Evolutionary conservation across 2,329 filamentous ascomycete genomes (phyloP).

Genomic region (Nemania sp.): DNA sequence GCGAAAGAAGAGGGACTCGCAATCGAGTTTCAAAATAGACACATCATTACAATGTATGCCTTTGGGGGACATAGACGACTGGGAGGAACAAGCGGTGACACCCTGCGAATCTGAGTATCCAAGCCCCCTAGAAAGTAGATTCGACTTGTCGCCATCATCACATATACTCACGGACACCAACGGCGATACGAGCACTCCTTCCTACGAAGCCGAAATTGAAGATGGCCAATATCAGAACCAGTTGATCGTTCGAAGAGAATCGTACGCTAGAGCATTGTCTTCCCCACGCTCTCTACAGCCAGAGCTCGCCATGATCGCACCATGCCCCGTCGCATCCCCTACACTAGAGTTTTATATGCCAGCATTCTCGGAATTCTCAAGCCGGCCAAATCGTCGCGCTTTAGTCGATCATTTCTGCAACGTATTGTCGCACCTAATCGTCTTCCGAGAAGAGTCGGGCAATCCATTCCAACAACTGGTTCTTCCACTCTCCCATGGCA

Average conservation of each 20-base stretch:
- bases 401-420: conserved; percentile 74
- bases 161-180: conserved; percentile 17
- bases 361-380: conserved; percentile 68
- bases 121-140: conserved; percentile 42
- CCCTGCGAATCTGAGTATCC: conserved; percentile 40
- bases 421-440: conserved; percentile 72
- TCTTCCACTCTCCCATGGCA: conserved; percentile 67
- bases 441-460: conserved; percentile 71
- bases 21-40: conserved; percentile 37
- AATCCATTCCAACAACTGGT: conserved; percentile 74
- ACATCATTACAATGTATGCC: conserved; percentile 30
- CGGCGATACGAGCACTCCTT: conserved; percentile 19
- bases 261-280: conserved; percentile 37
- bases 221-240: conserved; percentile 33
- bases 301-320: conserved; percentile 57
- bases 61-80: conserved; percentile 39
- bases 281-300: conserved; percentile 50
- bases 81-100: conserved; percentile 40
- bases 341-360: conserved; percentile 65
- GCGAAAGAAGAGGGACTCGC: conserved; percentile 55
- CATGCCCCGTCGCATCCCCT: conserved; percentile 55
- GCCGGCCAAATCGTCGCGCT: conserved; percentile 64
- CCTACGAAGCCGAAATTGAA: conserved; percentile 28
- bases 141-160: conserved; percentile 39
- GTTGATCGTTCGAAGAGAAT: conserved; percentile 43